phyloP scores from a whole-genome alignment of 768 basidiomycete genomes.

The Hygrophorus pudorinus region DNA sequence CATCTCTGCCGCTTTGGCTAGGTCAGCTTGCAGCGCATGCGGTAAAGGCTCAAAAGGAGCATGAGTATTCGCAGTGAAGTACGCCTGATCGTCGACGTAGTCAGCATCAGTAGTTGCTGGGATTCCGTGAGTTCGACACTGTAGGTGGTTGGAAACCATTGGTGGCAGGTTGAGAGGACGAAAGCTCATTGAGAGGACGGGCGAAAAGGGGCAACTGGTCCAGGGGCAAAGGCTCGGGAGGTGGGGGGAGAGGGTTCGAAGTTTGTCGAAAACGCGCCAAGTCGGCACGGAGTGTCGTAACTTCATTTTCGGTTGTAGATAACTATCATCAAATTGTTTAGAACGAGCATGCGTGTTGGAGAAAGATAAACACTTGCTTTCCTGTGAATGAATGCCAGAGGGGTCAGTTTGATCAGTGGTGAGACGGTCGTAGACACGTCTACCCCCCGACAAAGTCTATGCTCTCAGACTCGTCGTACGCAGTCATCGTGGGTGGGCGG shows the following conservation, averaged over 20 bases:
- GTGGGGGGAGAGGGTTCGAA: slow-evolving; percentile 43
- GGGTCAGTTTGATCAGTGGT: too few species aligned
- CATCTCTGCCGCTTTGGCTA: too few species aligned
- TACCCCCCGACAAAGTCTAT: too few species aligned
- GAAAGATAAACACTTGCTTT: slow-evolving; percentile 1
- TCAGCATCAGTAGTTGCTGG: too few species aligned
- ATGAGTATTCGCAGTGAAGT: too few species aligned
- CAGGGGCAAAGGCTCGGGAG: slow-evolving; percentile 43
- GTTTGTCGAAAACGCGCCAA: slow-evolving; percentile 20
- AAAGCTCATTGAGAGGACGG: not conserved
- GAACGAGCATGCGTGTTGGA: not conserved
- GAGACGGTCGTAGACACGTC: too few species aligned
- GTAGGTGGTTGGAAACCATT: not conserved
- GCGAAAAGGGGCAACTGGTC: slow-evolving; percentile 31
- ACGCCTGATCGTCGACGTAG: too few species aligned
- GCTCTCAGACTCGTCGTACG: too few species aligned
- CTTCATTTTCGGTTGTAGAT: slow-evolving; percentile 19
- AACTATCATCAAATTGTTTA: slow-evolving; percentile 2
- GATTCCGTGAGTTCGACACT: too few species aligned
- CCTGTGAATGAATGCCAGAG: not conserved
- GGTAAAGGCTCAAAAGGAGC: too few species aligned
- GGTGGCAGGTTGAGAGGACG: not conserved
- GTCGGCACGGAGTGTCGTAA: slow-evolving; percentile 25
- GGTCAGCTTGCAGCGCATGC: too few species aligned
- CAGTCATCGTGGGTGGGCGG: not conserved